phyloP scores from a whole-genome alignment of 2,329 filamentous ascomycete genomes.

The Verticillium nubilum region DNA sequence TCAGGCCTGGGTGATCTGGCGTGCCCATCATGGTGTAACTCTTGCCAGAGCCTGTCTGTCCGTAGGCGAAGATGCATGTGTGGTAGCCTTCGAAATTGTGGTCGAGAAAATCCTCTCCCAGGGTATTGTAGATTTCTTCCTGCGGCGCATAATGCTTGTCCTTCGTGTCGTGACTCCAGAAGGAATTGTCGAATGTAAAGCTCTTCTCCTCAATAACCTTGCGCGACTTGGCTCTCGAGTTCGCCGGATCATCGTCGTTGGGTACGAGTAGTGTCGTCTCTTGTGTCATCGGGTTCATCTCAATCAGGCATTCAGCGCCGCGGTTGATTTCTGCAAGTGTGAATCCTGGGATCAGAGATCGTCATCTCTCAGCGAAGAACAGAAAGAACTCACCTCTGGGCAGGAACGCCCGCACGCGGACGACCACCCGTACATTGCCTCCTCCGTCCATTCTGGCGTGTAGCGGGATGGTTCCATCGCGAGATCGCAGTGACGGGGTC shows the following conservation, averaged over 20 bases:
- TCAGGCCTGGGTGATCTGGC: constrained; percentile 79
- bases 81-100: constrained; percentile 99
- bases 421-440: constrained; percentile 78
- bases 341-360: constrained; percentile 5
- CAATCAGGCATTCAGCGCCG: constrained; percentile 76
- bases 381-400: constrained; percentile 57
- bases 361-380: neutral
- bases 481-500: constrained; percentile 70
- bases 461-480: constrained; percentile 59
- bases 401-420: constrained; percentile 74
- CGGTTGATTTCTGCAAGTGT: constrained; percentile 66
- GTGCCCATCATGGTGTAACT: constrained; percentile 98
- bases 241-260: constrained; percentile 44
- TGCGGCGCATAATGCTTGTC: constrained; percentile 88
- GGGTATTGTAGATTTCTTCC: constrained; percentile 86
- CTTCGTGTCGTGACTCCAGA: constrained; percentile 82
- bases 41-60: constrained; percentile 95
- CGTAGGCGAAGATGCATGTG: constrained; percentile 98
- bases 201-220: constrained; percentile 80
- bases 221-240: constrained; percentile 57
- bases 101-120: constrained; percentile 95
- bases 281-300: constrained; percentile 86
- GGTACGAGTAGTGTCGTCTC: constrained; percentile 76
- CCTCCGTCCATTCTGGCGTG: constrained; percentile 54
- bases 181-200: constrained; percentile 96